Base-by-base conservation (phyloP, 495 filamentous ascomycete genomes). In the Aspergillus saccharolyticus region DNA sequence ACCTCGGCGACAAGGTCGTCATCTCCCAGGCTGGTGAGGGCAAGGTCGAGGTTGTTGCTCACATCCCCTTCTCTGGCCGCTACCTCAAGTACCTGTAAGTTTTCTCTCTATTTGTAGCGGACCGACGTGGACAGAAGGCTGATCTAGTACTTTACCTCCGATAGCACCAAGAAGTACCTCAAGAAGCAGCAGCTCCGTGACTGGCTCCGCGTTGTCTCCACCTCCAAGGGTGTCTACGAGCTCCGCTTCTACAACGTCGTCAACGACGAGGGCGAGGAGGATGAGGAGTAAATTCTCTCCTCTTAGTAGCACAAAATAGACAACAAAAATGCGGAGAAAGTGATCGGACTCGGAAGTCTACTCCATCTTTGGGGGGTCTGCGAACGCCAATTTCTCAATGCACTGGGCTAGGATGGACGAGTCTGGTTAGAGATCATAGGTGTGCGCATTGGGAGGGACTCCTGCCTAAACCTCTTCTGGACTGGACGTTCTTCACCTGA, bases 201-300 rank as follows among this genome's bases (percentile, higher is more conserved):
- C 83, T 98, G 95, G 95, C 87, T 98, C 71, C 91, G 94, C 65
- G 94, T 98, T 63, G 95, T 98, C 72, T 91, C 91, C 55, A 97
- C 91, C 70, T 89, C 88, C 75, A 90, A 90, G 83, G 93, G 93
- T 68, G 91, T 96, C 62, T 98, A 97, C 80, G 92, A 96, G 83
- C 88, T 98, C 75, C 89, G 93, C 78, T 98, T 97, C 91, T 98
- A 94, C 91, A 98, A 97, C 83, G 91, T 97, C 75, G 93, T 96
- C 69, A 92, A 94, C 78, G 95, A 98, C 74, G 92, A 89, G 68
- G 90, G 79, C 59, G 94, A 97, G 63, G 94, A 98, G 64, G 94
- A 98, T 74, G 94, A 98, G 63, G 95, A 98, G 71, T 98, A 96
- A 83, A 83, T 64, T 57, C 52, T 39, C 47, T 62, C 42, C 30